Conservation (phyloP, 2,329 filamentous ascomycete species). For the Aureobasidium musti region DNA sequence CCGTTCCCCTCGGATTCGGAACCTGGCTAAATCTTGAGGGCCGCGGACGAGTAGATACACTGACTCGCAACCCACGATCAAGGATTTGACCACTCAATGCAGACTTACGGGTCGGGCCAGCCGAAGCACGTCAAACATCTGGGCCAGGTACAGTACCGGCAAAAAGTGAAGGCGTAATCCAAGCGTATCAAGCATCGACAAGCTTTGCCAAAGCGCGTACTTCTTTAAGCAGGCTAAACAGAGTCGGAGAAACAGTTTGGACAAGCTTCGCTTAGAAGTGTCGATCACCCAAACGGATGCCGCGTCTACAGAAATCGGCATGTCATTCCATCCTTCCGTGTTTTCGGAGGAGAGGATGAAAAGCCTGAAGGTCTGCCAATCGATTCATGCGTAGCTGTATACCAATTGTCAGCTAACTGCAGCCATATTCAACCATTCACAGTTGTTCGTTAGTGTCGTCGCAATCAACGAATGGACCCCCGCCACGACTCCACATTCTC, state of each 20-base stretch:
- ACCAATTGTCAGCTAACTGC: background rate
- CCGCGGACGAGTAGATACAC: too few relatives aligned
- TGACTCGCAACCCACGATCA: too few relatives aligned
- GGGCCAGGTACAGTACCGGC: background rate
- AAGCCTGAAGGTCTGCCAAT: background rate
- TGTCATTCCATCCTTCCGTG: background rate
- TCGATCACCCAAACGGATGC: slow-evolving; percentile 7
- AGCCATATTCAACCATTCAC: background rate
- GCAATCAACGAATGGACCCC: background rate
- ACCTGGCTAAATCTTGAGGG: background rate
- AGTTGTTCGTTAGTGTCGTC: background rate
- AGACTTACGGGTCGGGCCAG: background rate
- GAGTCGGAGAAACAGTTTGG: slow-evolving; percentile 7
- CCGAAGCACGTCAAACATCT: background rate
- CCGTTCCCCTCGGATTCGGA: too few relatives aligned
- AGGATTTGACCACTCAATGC: background rate
- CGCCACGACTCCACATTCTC: background rate
- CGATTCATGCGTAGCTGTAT: background rate
- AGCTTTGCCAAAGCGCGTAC: background rate
- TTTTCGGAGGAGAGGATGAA: too few relatives aligned
- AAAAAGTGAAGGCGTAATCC: background rate
- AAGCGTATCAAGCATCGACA: background rate
- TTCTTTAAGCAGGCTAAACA: background rate
- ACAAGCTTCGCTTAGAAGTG: slow-evolving; percentile 5
- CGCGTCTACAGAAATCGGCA: background rate